Base-by-base conservation (phyloP, 208 protist genomes). In the Borovskyia barvae region DNA sequence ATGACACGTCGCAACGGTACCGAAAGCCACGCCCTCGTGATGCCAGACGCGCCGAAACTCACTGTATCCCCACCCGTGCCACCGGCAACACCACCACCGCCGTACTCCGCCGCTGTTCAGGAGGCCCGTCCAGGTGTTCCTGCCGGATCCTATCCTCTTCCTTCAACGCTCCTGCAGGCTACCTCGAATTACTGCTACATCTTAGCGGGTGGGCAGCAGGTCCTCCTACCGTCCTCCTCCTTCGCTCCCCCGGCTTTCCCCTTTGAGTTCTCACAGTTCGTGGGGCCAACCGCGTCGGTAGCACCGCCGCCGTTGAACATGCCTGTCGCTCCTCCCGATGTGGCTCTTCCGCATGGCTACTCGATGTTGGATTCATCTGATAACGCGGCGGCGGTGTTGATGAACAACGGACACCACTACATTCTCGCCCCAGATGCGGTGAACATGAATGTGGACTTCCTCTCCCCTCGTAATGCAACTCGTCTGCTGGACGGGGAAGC, bases 121-220 rank as follows among this genome's bases (percentile, higher is more conserved):
- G 64, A 70, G 17, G 30, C 30, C 11, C 8, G 20, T 2, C 3
- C 45, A 2, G 24, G 6, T 40, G 5, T 24, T 4, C 37, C 40
- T 12, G 43, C 51, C 30, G 33, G 33, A 3, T 19, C 50, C 1
- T 65, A 53, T 36, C 51, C 72, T 11, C 46, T 72, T 46, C 57
- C 51, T 8, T 51, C 29, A 50, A 55, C 60, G 15, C 55, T 77
- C 0, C 65, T 72, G 19, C 64, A 65, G 40, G 46, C 74, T 19
- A 68, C 61, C 8, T 63, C 74, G 7, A 63, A 57, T 2, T 75
- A 72, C 67, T 80, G 67, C 62, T 80, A 72, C 58, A 75, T 55
- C 3, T 41, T 80, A 3, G 50, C 40, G 17, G 67, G 61, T 36
- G 68, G 74, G 6, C 74, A 80, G 45, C 54, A 75, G 22, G 68